Conservation (phyloP, 768 basidiomycete genomes). For the Tylopilus cervinicoccineus region DNA sequence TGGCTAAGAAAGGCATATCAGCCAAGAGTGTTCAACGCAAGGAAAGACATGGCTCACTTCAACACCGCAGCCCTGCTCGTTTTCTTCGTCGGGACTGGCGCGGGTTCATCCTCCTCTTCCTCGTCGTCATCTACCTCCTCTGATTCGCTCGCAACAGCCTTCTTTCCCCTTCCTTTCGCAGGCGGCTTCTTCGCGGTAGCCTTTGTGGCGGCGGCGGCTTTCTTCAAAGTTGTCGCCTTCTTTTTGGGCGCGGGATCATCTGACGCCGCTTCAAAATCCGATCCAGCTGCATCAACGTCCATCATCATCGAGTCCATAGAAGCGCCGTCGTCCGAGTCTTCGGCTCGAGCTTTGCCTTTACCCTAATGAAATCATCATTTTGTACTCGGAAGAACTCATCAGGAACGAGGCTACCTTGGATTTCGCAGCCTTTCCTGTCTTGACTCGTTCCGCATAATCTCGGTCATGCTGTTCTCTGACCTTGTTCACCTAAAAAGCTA, state of each 20-base stretch:
- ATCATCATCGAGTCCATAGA: conserved; percentile 72
- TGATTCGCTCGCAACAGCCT: conserved; percentile 45
- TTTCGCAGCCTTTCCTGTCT: conserved; percentile 36
- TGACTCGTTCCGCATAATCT: conserved; percentile 49
- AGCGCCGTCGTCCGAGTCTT: conserved; percentile 48
- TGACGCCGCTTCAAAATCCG: conserved; percentile 41
- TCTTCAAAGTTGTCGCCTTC: conserved; percentile 37
- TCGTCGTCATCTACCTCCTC: conserved; percentile 54
- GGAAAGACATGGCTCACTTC: conserved; percentile 42
- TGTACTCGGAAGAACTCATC: neutral
- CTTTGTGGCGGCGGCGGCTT: conserved; percentile 22
- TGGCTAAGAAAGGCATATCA: conserved; percentile 26
- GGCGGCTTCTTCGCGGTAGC: conserved; percentile 43
- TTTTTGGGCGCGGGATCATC: conserved; percentile 46
- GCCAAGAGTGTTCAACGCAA: conserved; percentile 27
- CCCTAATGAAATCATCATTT: conserved; percentile 33
- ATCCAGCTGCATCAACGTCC: conserved; percentile 60
- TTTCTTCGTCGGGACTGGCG: conserved; percentile 47
- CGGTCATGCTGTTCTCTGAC: conserved; percentile 70
- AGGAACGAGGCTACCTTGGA: conserved; percentile 38
- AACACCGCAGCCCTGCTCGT: conserved; percentile 62
- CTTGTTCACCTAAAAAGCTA: conserved; percentile 49
- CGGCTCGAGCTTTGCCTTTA: conserved; percentile 49
- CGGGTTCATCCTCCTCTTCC: conserved; percentile 45
- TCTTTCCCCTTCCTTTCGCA: conserved; percentile 54